A percentile compares a stretch with the other conserved stretches of the same genome.
phyloP scores from a whole-genome alignment of 2,329 filamentous ascomycete genomes.

The Cytospora mali region DNA sequence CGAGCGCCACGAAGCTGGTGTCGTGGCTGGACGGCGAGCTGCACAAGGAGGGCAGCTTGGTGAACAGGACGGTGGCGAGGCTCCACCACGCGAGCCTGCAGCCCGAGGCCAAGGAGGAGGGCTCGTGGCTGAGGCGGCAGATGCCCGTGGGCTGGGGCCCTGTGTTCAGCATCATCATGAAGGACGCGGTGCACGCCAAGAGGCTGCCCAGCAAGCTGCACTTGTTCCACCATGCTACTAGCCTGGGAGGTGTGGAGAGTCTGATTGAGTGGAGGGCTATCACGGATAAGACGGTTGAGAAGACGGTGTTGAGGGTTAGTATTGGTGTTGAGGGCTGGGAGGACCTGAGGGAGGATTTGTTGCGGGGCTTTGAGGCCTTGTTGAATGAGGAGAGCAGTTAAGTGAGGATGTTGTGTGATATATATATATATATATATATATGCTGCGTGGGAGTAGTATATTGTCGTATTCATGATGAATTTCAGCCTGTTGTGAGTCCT shows the following conservation, averaged over 20 bases:
- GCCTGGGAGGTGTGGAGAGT: conserved; percentile 90
- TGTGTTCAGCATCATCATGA: conserved; percentile 77
- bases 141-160: conserved; percentile 92
- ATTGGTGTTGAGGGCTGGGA: conserved; percentile 85
- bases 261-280: conserved; percentile 96
- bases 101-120: conserved; percentile 57
- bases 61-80: conserved; percentile 58
- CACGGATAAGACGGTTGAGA: conserved; percentile 75
- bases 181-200: conserved; percentile 62
- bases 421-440: neutral
- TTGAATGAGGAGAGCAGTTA: conserved; percentile 34
- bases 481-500: too few relatives aligned
- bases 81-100: conserved; percentile 83
- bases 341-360: conserved; percentile 77
- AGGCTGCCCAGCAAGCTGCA: conserved; percentile 74
- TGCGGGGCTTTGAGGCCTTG: conserved; percentile 65
- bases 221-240: conserved; percentile 94
- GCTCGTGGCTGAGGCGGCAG: conserved; percentile 76
- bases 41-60: conserved; percentile 38
- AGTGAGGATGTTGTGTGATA: neutral
- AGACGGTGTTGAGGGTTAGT: conserved; percentile 75
- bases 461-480: too few relatives aligned
- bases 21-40: conserved; percentile 66
- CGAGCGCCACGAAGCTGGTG: conserved; percentile 70
- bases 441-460: too few relatives aligned